Conservation (phyloP, 2,329 filamentous ascomycete genomes). For the Magnaporthiopsis rhizophila region DNA sequence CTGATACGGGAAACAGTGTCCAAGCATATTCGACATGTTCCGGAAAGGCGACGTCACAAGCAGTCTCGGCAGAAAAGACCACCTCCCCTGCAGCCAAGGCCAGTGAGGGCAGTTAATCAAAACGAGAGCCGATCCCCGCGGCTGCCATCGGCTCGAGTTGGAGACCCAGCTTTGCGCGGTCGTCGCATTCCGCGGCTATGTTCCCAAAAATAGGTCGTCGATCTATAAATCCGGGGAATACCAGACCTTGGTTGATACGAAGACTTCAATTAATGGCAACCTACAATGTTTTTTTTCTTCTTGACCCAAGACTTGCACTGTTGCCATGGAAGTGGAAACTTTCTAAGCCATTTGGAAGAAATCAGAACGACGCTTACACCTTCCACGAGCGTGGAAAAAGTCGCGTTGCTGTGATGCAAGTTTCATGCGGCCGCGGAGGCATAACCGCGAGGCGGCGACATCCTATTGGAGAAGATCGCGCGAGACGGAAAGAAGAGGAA, state of each 20-base stretch:
- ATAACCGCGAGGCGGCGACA: too few relatives aligned
- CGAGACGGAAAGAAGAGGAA: neutral
- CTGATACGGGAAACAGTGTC: too few relatives aligned
- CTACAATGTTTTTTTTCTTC: neutral
- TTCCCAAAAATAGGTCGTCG: neutral
- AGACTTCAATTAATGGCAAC: neutral
- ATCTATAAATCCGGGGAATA: neutral
- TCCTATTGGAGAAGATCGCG: neutral
- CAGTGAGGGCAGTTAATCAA: neutral
- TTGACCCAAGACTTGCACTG: neutral
- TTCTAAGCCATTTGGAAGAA: neutral
- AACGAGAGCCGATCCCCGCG: neutral
- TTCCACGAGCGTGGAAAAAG: conserved; percentile 4
- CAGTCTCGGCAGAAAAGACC: too few relatives aligned
- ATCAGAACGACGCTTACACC: neutral
- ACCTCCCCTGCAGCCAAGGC: neutral
- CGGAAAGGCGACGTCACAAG: too few relatives aligned
- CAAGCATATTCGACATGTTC: too few relatives aligned
- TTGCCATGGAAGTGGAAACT: neutral
- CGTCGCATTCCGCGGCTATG: neutral
- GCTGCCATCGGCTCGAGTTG: neutral
- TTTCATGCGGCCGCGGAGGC: neutral
- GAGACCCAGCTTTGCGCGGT: neutral
- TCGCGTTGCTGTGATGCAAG: neutral
- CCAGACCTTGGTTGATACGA: neutral